Base-by-base conservation (phyloP, 2,329 filamentous ascomycete species). In the Endothia cerciana region DNA sequence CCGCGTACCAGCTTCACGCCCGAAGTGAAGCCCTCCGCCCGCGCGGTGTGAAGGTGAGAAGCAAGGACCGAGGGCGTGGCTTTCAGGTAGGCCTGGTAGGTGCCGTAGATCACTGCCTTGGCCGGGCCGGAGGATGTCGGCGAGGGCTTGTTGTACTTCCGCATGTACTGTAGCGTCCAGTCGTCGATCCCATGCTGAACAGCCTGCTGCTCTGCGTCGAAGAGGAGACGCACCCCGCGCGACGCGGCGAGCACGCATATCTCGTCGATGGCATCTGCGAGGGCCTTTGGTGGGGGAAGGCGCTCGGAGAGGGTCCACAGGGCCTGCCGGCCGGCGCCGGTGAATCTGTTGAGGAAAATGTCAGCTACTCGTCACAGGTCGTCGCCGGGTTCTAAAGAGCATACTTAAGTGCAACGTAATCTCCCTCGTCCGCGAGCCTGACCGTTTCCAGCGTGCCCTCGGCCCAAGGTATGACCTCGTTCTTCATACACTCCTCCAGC, bases 121-220 rank as follows among this genome's bases (percentile, higher is more conserved):
- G 85, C 85, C 1, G 77, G 72, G 7, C 40, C 51, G 13, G 45
- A 28, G 38, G 55, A 28, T 5, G 62, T 11, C 5, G 45, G 13
- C 7, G 45, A 28, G 28, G 58, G 40, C 0, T 81, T 85, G 79
- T 96, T 96, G 81, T 91, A 94, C 74, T 86, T 87, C 71, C 87
- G 85, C 81, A 93, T 91, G 71, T 93, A 90, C n/a, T 84, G 79
- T 60, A 95, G 77, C 5, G 89, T 92, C 90, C 93, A 94, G 71
- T 87, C 85, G 74, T 95, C 90, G 68, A 96, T 94, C 8, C 92
- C 92, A 6, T 85, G 80, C 78, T 97, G 92, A 38, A 95, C 85
- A 64, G 86, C 84, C 65, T 89, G 88, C 76, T 97, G 92, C 78
- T 97, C 94, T 1, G 93, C 94, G 69, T 96, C 92, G 69, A 97